Percentiles rank a stretch among this genome's conserved stretches.
These are phyloP conservation scores for Colletotrichum sp. DNA, from an alignment of 2,329 filamentous ascomycete genomes.

Conservation along the genomic window DNA sequence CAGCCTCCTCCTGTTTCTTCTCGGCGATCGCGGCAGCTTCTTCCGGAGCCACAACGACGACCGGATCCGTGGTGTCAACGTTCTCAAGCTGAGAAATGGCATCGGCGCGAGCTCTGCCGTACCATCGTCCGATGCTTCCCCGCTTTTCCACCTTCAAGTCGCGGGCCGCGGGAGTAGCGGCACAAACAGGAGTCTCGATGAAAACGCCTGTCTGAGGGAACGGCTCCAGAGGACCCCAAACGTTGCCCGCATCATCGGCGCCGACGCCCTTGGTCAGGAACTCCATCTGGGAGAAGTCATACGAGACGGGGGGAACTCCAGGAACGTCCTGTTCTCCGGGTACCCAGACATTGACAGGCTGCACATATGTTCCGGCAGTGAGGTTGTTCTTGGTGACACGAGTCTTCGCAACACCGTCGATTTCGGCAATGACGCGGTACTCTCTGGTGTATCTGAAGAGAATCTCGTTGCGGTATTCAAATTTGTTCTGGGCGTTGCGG, in stretches of 20 bases:
- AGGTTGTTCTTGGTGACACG: constrained; percentile 38
- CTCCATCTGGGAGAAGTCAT: constrained; percentile 39
- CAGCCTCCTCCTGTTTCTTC: background rate
- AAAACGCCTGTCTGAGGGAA: constrained; percentile 41
- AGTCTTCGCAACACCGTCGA: constrained; percentile 34
- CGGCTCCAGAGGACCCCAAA: constrained; percentile 41
- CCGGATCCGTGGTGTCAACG: constrained; percentile 13
- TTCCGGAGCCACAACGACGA: background rate
- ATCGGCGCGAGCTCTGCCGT: constrained; percentile 12
- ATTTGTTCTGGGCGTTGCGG: constrained; percentile 39
- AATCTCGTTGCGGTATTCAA: constrained; percentile 38
- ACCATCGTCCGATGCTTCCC: constrained; percentile 13
- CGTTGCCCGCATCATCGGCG: constrained; percentile 35
- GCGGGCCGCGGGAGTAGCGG: background rate
- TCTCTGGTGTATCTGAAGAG: constrained; percentile 37
- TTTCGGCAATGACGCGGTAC: constrained; percentile 36
- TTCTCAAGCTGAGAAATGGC: constrained; percentile 20
- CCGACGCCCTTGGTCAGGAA: constrained; percentile 40
- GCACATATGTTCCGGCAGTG: constrained; percentile 37
- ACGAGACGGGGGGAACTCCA: constrained; percentile 35
- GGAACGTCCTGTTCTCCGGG: constrained; percentile 41
- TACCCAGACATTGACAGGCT: constrained; percentile 41
- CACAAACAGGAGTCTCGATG: constrained; percentile 24
- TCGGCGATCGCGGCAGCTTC: background rate
- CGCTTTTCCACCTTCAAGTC: background rate